Evolutionary conservation across 805 yeast species (phyloP).

Genomic region (Saccharomycopsis fermentans): DNA sequence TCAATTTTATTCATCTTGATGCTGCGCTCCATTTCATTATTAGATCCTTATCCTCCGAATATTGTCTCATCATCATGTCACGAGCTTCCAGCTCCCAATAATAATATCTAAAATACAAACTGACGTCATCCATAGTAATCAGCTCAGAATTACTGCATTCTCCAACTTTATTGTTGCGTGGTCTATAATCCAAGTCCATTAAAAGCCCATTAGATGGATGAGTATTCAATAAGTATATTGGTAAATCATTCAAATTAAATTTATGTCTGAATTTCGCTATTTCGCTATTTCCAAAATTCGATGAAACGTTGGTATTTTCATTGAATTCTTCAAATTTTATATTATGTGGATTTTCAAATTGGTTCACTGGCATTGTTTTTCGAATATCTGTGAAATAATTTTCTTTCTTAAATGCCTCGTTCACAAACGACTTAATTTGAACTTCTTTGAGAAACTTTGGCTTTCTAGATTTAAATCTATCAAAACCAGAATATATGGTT

Average conservation of each 20-base stretch:
- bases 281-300: neutral
- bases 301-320: neutral
- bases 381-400: constrained; percentile 6
- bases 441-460: constrained; percentile 7
- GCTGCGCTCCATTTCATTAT: neutral
- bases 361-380: constrained; percentile 32
- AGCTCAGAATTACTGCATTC: neutral
- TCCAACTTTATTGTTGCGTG: neutral
- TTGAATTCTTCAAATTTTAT: neutral
- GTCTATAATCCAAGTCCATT: neutral
- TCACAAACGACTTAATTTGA: constrained; percentile 2
- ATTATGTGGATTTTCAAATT: neutral
- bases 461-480: constrained; percentile 8
- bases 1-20: neutral
- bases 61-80: neutral
- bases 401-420: constrained; percentile 3
- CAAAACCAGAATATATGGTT: neutral
- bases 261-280: neutral
- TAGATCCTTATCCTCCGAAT: neutral
- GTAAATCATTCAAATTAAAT: neutral
- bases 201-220: neutral
- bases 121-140: neutral
- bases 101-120: neutral
- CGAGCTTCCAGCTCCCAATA: constrained; percentile 1
- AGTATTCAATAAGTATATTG: neutral